Evolutionary conservation across 1,139 yeast species (phyloP).

Genomic region (Blastobotrys arbuscula): DNA sequence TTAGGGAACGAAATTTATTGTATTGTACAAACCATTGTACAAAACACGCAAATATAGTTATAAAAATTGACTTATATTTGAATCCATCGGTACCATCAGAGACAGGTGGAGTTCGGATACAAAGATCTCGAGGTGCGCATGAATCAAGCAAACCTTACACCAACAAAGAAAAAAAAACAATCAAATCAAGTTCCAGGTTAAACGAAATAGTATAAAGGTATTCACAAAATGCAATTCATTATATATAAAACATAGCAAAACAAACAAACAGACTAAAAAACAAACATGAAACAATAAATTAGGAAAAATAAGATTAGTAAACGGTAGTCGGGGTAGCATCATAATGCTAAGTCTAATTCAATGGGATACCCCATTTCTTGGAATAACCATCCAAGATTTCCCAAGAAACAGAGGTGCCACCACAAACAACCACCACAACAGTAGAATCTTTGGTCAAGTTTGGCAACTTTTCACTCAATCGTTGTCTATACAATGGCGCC

Average conservation of each 20-base stretch:
- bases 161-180: background rate
- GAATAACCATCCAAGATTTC: constrained; percentile 27
- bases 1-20: no score
- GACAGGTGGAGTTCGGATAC: no score
- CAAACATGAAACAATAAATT: background rate
- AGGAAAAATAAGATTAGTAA: background rate
- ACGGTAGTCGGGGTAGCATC: no score
- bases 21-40: no score
- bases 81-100: no score
- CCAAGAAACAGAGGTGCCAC: constrained; percentile 32
- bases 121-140: no score
- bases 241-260: background rate
- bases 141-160: no score
- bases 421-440: constrained; percentile 33
- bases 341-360: constrained; percentile 10
- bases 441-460: constrained; percentile 23
- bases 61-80: no score
- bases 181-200: no score
- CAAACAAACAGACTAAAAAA: background rate
- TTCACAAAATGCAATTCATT: background rate
- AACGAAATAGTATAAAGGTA: background rate
- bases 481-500: constrained; percentile 43
- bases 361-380: constrained; percentile 14
- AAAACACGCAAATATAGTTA: no score
- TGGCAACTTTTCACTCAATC: constrained; percentile 25